Percentiles rank a stretch among this genome's conserved stretches.
Evolutionary conservation across 805 yeast species (phyloP).

Genomic region (Candida incommunis): DNA sequence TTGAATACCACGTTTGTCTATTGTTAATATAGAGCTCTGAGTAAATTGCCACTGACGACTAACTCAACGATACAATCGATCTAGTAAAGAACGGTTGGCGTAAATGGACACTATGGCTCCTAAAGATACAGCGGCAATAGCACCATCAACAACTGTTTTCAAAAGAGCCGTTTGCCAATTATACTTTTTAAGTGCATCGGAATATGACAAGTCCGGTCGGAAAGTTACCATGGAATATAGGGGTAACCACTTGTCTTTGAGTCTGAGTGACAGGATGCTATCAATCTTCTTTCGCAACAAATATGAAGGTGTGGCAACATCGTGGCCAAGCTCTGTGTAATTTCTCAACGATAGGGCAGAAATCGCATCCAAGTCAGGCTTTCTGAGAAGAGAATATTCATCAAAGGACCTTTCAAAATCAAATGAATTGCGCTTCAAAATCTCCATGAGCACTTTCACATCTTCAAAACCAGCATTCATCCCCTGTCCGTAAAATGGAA

Average conservation of each 20-base stretch:
- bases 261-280: conserved; percentile 39
- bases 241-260: conserved; percentile 65
- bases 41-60: too few relatives aligned
- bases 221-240: conserved; percentile 88
- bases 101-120: neutral
- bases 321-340: conserved; percentile 76
- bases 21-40: neutral
- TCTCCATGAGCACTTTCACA: conserved; percentile 48
- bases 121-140: neutral
- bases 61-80: too few relatives aligned
- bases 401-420: conserved; percentile 38
- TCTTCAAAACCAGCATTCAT: conserved; percentile 96
- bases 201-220: conserved; percentile 67
- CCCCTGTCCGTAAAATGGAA: conserved; percentile 96
- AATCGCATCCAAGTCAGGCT: conserved; percentile 59
- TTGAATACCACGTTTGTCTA: neutral
- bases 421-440: conserved; percentile 24
- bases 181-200: conserved; percentile 45
- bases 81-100: too few relatives aligned
- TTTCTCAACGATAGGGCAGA: conserved; percentile 66
- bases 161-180: conserved; percentile 42
- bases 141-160: conserved; percentile 5
- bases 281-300: conserved; percentile 57
- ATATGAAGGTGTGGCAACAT: conserved; percentile 50
- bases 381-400: conserved; percentile 40